Percentiles rank a stretch among this genome's conserved stretches.
Conservation (phyloP, 2,329 filamentous ascomycete genomes). For the Chalaropsis thielavioides region DNA sequence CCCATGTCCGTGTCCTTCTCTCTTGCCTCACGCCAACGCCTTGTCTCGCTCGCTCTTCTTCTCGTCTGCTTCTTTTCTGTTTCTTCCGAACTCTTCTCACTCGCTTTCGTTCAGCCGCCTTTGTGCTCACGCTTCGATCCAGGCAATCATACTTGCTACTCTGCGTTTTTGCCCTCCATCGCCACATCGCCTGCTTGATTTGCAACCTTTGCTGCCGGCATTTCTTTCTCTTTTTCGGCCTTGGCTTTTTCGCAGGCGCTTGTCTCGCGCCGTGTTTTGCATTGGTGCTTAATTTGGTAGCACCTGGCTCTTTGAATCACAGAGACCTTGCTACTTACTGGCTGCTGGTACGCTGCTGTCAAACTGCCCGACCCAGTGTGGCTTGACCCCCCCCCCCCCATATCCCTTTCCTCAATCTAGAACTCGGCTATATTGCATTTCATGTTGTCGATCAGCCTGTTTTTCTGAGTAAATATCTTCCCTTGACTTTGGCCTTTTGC, state of each 20-base stretch:
- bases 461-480: not conserved
- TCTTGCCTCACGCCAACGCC: not conserved
- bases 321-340: not conserved
- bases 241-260: not conserved
- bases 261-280: not conserved
- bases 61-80: not conserved
- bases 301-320: not conserved
- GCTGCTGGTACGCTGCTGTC: not conserved
- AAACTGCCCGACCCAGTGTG: not conserved
- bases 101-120: not conserved
- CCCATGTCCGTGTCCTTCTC: not conserved
- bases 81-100: not conserved
- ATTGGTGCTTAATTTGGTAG: slow-evolving; percentile 6
- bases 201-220: not conserved
- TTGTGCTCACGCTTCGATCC: not conserved
- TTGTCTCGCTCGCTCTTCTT: not conserved
- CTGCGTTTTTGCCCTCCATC: not conserved
- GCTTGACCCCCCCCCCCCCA: not conserved
- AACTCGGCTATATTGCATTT: not conserved
- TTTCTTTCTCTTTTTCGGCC: not conserved
- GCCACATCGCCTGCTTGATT: not conserved
- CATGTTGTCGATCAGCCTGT: slow-evolving; percentile 1
- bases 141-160: not conserved
- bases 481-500: not conserved
- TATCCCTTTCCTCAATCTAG: not conserved